Evolutionary conservation across 164 flowering plant species (phyloP), one percentile per base, ranked within the genome.

Genomic region (Vitis amurensis): DNA sequence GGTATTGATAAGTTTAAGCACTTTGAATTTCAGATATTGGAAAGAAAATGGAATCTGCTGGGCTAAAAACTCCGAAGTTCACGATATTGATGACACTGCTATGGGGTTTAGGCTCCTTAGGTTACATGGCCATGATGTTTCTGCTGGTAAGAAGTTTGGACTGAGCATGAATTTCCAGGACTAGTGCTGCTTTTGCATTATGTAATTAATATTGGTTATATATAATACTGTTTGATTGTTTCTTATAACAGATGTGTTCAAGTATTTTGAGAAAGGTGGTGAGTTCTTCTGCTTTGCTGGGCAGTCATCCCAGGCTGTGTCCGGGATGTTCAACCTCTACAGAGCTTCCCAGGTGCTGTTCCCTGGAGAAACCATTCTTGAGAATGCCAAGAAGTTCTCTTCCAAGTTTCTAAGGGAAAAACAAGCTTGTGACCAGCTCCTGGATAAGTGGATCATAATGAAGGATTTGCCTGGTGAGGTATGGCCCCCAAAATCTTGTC

Each of bases 391-490:
- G 65, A 50, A 64, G 1, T 92, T 85, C 69, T 79, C 99, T 0
- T 68, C 61, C 69, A 83, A 74, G 1, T 92, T 83, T 68, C 81
- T 96, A 19, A 79, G 72, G 50, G 78, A 82, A 59, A 96, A 92
- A 73, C 88, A 81, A 61, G 89, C 80, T 8, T 60, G 78, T 7
- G 76, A 80, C 44, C 72, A 91, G 67, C 85, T 96, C 1, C 37
- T 86, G 2, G 98, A 96, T 74, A 96, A 92, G 71, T 96, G 99
- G 99, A 88, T 92, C 13, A 92, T 96, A 48, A 80, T 81, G 51
- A 92, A 92, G 56, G 97, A 93, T 71, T 76, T 93, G 49, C 88
- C 88, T 9, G 98, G 95, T 1, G 99, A 93, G 96, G 99, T 96
- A 79, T 16, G 14, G 1, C n/a, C 2, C 14, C 11, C 19, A 49